Base-by-base conservation (phyloP, 2,329 filamentous ascomycete genomes). In the Coniosporium tulheliwenetii region DNA sequence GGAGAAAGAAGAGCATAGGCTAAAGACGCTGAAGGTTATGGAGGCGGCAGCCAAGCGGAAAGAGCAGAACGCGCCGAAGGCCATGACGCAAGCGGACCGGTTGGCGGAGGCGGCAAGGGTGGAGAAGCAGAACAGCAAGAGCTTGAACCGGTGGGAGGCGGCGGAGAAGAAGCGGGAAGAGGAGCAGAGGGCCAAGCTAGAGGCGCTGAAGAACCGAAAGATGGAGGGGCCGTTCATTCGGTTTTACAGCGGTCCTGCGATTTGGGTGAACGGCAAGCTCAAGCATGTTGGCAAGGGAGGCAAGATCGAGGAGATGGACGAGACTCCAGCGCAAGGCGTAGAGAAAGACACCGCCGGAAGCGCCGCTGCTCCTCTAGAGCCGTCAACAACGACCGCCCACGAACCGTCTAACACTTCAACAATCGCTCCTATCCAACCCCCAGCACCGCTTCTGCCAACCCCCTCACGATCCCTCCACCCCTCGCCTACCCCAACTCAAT, bases 101-200 rank as follows among this genome's bases (percentile, higher is more conserved):
- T 45, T 56, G 26, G 79, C 76, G 26, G 85, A 93, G 60, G 87
- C 87, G 1, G 84, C 80, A 13, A 65, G 79, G 40, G 79, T 93
- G 5, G 91, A 96, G 61, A 81, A 81, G 59, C 71, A 79, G 51
- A 95, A 98, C 59, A 75, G 81, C 50, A 93, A 85, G 69, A 96
- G 81, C 59, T 64, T 94, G 53, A 95, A 89, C 54, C 73, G 85
- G 42, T 96, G 89, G 87, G 87, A 96, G 59, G 81, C 85, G 58
- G 84, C 85, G 5, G 91, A 98, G 63, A 86, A 85, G 61, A 78
- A 81, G 56, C 77, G 89, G 43, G 82, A 87, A 48, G 85, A 89
- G 51, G 83, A 93, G 54, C 74, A 89, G 45, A 74, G 77, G 47
- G 81, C 79, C 34, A 89, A 82, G 61, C 68, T 96, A 38, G 86